These are phyloP conservation scores for Xylaria acuta DNA, from an alignment of 495 filamentous ascomycete species.

Conservation along the genomic window DNA sequence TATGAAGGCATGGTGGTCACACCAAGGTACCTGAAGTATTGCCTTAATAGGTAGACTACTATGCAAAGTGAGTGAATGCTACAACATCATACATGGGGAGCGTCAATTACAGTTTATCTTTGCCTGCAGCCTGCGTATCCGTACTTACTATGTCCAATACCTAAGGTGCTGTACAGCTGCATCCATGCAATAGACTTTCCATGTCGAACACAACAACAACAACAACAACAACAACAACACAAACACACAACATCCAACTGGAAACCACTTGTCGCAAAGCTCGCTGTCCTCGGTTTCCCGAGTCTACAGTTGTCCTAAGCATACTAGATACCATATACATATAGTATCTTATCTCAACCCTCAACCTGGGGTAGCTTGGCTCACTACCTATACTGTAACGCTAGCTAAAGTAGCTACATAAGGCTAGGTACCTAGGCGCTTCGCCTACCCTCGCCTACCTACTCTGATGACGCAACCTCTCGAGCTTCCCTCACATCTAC, in stretches of 20 bases:
- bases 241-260: not conserved
- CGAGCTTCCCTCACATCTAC: constrained; percentile 9
- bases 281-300: not conserved
- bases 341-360: not conserved
- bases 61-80: not conserved
- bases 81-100: not conserved
- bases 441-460: not conserved
- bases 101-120: not conserved
- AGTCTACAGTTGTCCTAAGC: not conserved
- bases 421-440: constrained; percentile 8
- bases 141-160: too few relatives aligned
- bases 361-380: constrained; percentile 12
- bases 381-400: not conserved
- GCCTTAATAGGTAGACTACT: not conserved
- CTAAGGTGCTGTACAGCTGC: not conserved
- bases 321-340: not conserved
- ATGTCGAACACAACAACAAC: not conserved
- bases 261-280: not conserved
- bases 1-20: not conserved
- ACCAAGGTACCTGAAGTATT: not conserved
- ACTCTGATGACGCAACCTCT: constrained; percentile 27
- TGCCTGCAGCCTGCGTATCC: not conserved
- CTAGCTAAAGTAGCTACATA: not conserved
- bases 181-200: not conserved
- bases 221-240: not conserved